Conservation (phyloP, 176 grass and related monocot genomes). For the Oryza glaberrima region DNA sequence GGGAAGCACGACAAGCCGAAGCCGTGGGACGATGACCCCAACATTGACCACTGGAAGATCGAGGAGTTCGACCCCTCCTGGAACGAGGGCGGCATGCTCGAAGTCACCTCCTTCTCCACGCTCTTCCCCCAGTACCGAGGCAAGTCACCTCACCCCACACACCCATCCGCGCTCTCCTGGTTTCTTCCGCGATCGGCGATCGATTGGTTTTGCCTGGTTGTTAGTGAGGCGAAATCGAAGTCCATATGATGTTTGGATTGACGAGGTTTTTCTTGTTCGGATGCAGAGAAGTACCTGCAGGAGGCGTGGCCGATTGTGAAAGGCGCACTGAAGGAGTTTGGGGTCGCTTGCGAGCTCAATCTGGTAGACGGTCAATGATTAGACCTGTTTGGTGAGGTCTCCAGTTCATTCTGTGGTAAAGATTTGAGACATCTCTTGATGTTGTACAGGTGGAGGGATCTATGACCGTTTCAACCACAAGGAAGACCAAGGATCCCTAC, state of each 20-base stretch:
- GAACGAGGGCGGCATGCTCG: slow-evolving; percentile 88
- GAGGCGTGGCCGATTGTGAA: slow-evolving; percentile 89
- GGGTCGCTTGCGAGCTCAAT: slow-evolving; percentile 87
- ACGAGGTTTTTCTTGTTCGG: background rate
- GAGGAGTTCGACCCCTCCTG: slow-evolving; percentile 92
- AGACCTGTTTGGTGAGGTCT: background rate
- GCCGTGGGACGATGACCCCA: slow-evolving; percentile 95
- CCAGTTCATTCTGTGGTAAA: background rate
- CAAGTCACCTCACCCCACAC: background rate
- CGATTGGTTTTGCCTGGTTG: background rate
- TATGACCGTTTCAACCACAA: slow-evolving; percentile 90
- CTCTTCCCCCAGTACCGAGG: slow-evolving; percentile 95
- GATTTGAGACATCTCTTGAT: background rate
- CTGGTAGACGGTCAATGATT: slow-evolving; percentile 48
- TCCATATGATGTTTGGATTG: background rate
- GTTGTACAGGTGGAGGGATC: slow-evolving; percentile 82
- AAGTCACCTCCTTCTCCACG: slow-evolving; percentile 96
- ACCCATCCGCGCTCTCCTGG: background rate
- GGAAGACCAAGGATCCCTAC: slow-evolving; percentile 90
- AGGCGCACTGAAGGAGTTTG: slow-evolving; percentile 73
- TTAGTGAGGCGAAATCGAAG: background rate
- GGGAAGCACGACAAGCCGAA: slow-evolving; percentile 95
- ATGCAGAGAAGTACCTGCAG: slow-evolving; percentile 92
- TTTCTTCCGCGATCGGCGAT: background rate
- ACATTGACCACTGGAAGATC: slow-evolving; percentile 84